Conservation (phyloP, 345 rosid genomes). For the Pistacia integerrima region DNA sequence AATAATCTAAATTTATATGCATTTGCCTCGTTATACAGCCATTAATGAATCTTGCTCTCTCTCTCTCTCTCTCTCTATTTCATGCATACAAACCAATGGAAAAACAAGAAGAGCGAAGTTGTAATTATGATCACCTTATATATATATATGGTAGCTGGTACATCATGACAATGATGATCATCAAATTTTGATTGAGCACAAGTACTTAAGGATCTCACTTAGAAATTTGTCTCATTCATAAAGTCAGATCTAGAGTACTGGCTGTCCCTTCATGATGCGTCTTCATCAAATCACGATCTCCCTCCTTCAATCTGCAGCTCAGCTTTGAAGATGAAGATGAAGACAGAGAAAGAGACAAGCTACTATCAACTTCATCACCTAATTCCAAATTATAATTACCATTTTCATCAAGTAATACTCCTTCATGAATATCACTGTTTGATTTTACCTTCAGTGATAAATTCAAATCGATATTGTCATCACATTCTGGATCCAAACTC, state of each 20-base stretch:
- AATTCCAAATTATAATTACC: conserved; percentile 3
- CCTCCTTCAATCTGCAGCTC: conserved; percentile 34
- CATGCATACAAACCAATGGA: background rate
- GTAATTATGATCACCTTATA: background rate
- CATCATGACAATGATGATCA: conserved; percentile 7
- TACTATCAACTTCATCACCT: conserved; percentile 26
- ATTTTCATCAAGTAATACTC: background rate
- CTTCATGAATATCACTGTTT: conserved; percentile 17
- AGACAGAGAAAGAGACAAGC: conserved; percentile 71
- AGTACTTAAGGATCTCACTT: conserved; percentile 82
- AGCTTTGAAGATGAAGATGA: conserved; percentile 51
- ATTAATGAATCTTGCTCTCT: background rate
- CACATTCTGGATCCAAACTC: conserved; percentile 32
- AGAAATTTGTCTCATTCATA: conserved; percentile 65
- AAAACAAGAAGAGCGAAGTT: background rate
- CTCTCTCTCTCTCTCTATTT: background rate
- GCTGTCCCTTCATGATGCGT: conserved; percentile 37
- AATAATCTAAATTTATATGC: background rate
- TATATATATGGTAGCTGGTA: background rate
- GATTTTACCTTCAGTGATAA: conserved; percentile 52
- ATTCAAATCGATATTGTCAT: conserved; percentile 58
- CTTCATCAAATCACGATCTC: conserved; percentile 19
- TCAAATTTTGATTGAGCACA: conserved; percentile 15
- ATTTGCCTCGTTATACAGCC: background rate
- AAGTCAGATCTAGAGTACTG: conserved; percentile 87